These are phyloP conservation scores for Penicillium paneum DNA, from an alignment of 2,329 filamentous ascomycete species.

Conservation along the genomic window DNA sequence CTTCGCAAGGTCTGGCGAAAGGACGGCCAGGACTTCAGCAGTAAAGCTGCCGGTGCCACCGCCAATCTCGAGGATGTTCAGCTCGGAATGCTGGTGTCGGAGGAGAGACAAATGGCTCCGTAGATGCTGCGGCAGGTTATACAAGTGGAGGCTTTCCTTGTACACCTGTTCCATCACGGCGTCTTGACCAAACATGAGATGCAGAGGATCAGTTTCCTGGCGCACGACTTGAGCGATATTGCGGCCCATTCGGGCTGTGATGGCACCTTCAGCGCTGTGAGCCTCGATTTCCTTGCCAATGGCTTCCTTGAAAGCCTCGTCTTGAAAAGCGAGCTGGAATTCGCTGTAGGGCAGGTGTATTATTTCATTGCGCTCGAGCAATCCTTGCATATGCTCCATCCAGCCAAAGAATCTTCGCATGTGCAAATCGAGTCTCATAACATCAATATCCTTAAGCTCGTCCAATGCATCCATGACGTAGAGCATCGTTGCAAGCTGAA, in stretches of 20 bases:
- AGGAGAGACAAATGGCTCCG: conserved; percentile 20
- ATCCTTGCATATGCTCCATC: conserved; percentile 22
- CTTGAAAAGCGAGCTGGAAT: conserved; percentile 19
- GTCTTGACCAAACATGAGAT: conserved; percentile 36
- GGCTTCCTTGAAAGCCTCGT: conserved; percentile 20
- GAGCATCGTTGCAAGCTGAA: conserved; percentile 31
- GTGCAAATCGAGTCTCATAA: conserved; percentile 23
- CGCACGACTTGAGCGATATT: conserved; percentile 30
- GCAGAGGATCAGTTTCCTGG: conserved; percentile 30
- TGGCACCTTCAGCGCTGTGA: conserved; percentile 29
- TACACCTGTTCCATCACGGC: conserved; percentile 32
- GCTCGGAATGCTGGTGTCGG: conserved; percentile 17
- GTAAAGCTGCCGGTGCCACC: conserved; percentile 33
- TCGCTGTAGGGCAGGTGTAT: conserved; percentile 22
- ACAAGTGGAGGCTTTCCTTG: conserved; percentile 25
- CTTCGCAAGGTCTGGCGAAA: conserved; percentile 11
- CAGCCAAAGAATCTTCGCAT: conserved; percentile 30
- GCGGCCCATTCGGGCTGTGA: conserved; percentile 30
- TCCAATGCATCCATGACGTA: conserved; percentile 29
- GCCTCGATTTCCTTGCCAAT: conserved; percentile 23
- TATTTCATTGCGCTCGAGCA: conserved; percentile 22
- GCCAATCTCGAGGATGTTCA: conserved; percentile 27
- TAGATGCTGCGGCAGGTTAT: conserved; percentile 20
- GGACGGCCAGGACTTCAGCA: conserved; percentile 15
- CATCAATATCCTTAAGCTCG: conserved; percentile 15